Conservation (phyloP, 169 alveolate genomes). For the Miamiensis avidus region DNA sequence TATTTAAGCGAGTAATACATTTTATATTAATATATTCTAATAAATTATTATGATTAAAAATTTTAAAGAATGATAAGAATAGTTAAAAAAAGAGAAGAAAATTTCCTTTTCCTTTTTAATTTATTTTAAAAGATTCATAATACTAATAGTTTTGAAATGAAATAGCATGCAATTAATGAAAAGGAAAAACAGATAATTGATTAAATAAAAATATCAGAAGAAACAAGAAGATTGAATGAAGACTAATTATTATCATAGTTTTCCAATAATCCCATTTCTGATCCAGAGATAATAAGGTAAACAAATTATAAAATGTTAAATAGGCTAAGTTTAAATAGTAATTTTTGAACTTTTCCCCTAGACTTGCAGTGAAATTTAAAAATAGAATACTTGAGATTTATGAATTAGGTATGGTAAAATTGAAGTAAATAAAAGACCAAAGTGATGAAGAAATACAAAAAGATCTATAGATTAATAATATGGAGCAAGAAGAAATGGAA, state of each 20-base stretch:
- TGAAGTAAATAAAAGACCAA: not conserved
- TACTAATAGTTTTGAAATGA: not conserved
- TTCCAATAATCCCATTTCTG: not conserved
- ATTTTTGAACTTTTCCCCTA: not conserved
- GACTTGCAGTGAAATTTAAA: not conserved
- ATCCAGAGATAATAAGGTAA: not conserved
- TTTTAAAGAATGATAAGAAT: not conserved
- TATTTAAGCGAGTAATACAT: no score
- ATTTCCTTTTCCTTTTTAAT: not conserved
- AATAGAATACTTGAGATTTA: not conserved
- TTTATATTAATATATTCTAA: no score
- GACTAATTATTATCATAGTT: no score
- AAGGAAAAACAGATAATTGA: not conserved
- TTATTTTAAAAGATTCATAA: no score
- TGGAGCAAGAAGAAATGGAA: no score
- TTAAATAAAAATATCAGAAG: not conserved
- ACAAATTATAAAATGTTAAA: no score
- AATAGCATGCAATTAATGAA: not conserved
- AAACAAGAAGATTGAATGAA: not conserved
- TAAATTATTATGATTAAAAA: no score
- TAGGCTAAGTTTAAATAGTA: no score
- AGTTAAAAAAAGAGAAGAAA: not conserved
- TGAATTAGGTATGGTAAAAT: not conserved
- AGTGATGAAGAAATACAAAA: no score
- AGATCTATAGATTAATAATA: no score